A percentile compares a stretch with the other conserved stretches of the same genome.
These are phyloP conservation scores for Maudiozyma barnettii DNA, from an alignment of 805 yeast species.

Conservation along the genomic window DNA sequence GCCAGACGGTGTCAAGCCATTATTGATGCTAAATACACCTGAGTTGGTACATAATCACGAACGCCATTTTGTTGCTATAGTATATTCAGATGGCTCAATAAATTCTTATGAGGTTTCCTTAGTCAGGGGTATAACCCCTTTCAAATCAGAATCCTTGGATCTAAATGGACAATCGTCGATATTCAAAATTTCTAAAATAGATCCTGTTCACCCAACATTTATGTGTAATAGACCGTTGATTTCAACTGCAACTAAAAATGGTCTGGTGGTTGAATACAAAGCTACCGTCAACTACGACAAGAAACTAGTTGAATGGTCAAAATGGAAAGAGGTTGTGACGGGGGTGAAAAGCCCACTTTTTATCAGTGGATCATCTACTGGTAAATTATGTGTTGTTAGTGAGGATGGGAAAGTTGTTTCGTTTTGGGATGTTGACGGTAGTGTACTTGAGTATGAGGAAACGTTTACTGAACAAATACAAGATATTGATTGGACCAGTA, in stretches of 20 bases:
- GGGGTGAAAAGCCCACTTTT: conserved; percentile 42
- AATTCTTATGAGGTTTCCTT: conserved; percentile 26
- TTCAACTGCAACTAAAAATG: conserved; percentile 46
- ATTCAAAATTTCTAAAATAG: conserved; percentile 46
- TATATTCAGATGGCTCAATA: conserved; percentile 32
- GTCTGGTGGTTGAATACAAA: conserved; percentile 41
- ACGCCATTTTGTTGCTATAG: conserved; percentile 41
- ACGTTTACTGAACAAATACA: conserved; percentile 35
- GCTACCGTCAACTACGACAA: conserved; percentile 25
- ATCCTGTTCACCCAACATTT: conserved; percentile 45
- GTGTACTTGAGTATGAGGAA: conserved; percentile 55
- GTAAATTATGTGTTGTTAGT: conserved; percentile 69
- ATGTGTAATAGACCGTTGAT: conserved; percentile 37
- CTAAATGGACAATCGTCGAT: conserved; percentile 27
- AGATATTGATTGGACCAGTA: conserved; percentile 86
- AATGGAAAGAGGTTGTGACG: conserved; percentile 43
- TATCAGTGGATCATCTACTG: conserved; percentile 66
- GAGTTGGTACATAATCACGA: conserved; percentile 24
- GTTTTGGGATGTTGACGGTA: conserved; percentile 71
- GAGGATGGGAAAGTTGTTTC: conserved; percentile 40
- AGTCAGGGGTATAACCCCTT: conserved; percentile 30
- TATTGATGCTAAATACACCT: conserved; percentile 32
- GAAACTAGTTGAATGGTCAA: conserved; percentile 41
- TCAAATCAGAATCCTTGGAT: conserved; percentile 11
- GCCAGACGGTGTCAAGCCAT: conserved; percentile 7